Evolutionary conservation across 2,329 filamentous ascomycete genomes (phyloP).

Genomic region (Capronia epimyces): DNA sequence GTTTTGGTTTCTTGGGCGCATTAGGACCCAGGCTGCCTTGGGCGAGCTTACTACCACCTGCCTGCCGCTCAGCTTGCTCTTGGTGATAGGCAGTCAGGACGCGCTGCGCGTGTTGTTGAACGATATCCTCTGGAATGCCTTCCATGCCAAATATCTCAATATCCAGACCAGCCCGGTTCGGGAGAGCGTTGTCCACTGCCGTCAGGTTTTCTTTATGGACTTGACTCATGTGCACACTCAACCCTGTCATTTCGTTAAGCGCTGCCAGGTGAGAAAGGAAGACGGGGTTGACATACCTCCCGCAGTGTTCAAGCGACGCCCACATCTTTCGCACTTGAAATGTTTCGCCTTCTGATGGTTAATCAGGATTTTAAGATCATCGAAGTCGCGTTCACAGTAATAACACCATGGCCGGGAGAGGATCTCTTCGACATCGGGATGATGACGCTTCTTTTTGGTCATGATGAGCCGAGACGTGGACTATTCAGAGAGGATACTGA

Average conservation of each 20-base stretch:
- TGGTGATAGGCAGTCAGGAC: conserved; percentile 82
- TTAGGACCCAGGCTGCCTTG: conserved; percentile 52
- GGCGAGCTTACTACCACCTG: conserved; percentile 75
- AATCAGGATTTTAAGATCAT: conserved; percentile 92
- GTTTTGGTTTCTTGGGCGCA: conserved; percentile 57
- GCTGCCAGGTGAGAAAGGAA: background rate
- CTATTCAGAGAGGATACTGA: background rate
- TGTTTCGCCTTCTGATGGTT: conserved; percentile 99
- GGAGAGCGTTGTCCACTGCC: conserved; percentile 85
- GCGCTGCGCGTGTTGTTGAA: conserved; percentile 76
- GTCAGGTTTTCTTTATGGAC: conserved; percentile 92
- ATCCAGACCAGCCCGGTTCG: conserved; percentile 76
- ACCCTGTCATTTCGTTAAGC: conserved; percentile 51
- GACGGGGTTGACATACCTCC: conserved; percentile 61
- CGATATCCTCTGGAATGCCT: conserved; percentile 81
- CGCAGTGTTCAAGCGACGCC: conserved; percentile 82
- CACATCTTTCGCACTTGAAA: conserved; percentile 93
- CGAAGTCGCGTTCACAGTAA: conserved; percentile 98
- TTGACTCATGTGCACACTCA: conserved; percentile 95
- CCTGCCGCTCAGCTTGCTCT: conserved; percentile 73
- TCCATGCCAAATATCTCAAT: conserved; percentile 99
- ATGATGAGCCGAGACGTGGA: conserved; percentile 44
- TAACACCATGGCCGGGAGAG: conserved; percentile 91
- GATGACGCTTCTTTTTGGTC: conserved; percentile 85
- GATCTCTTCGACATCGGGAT: conserved; percentile 82